These are phyloP conservation scores for Knufia fluminis DNA, from an alignment of 2,329 filamentous ascomycete species.

Conservation along the genomic window DNA sequence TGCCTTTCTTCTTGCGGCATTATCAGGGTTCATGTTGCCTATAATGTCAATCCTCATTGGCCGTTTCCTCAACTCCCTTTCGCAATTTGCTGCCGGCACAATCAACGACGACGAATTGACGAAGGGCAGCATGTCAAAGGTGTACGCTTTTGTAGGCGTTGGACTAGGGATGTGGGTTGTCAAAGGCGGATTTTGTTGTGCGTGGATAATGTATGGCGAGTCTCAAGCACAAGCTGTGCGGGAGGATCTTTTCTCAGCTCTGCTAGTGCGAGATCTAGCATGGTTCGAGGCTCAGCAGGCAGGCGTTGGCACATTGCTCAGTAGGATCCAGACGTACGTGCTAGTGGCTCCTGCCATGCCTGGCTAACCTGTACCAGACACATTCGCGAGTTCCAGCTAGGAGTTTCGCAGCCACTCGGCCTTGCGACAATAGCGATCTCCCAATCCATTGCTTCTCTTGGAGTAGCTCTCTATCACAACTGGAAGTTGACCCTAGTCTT, in stretches of 20 bases:
- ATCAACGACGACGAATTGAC: conserved; percentile 46
- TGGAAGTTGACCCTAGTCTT: conserved; percentile 79
- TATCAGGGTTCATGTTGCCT: conserved; percentile 56
- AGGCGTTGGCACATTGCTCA: conserved; percentile 62
- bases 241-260: conserved; percentile 53
- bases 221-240: conserved; percentile 62
- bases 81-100: conserved; percentile 52
- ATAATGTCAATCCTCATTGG: conserved; percentile 63
- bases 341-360: not conserved
- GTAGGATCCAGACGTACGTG: conserved; percentile 64
- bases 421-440: conserved; percentile 55
- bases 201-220: conserved; percentile 74
- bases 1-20: conserved; percentile 48
- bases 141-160: conserved; percentile 53
- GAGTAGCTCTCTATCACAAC: conserved; percentile 66
- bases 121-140: conserved; percentile 48
- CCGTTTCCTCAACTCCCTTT: conserved; percentile 62
- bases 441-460: conserved; percentile 56
- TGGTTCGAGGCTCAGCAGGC: conserved; percentile 73
- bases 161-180: conserved; percentile 58
- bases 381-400: conserved; percentile 69
- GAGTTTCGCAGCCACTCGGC: conserved; percentile 71
- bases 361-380: conserved; percentile 47
- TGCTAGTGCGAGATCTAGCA: conserved; percentile 63
- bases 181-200: conserved; percentile 55